phyloP scores from a whole-genome alignment of 805 yeast genomes.

The Saccharomyces paradoxus region DNA sequence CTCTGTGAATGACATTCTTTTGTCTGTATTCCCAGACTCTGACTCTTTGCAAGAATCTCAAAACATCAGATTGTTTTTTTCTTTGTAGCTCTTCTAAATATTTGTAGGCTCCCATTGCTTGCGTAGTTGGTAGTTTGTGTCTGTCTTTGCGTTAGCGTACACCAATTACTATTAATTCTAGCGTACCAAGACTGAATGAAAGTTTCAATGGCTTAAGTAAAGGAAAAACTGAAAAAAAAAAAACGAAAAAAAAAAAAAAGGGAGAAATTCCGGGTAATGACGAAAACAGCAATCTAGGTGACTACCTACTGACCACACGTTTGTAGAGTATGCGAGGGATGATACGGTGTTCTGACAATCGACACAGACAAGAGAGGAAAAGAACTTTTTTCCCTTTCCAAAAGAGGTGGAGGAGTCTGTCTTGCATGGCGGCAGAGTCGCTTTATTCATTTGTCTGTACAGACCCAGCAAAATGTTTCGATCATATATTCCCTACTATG shows the following conservation, averaged over 20 bases:
- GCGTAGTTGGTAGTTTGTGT: constrained; percentile 45
- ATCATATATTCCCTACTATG: background rate
- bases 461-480: background rate
- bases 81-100: constrained; percentile 96
- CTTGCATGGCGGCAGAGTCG: background rate
- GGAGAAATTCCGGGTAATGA: too few relatives aligned
- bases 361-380: background rate
- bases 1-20: constrained; percentile 94
- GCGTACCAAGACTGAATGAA: background rate
- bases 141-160: too few relatives aligned
- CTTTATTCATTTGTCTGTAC: background rate
- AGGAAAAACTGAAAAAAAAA: background rate
- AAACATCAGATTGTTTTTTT: constrained; percentile 98
- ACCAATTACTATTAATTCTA: too few relatives aligned
- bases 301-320: background rate
- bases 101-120: constrained; percentile 95
- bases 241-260: too few relatives aligned
- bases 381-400: background rate
- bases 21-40: constrained; percentile 99
- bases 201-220: background rate
- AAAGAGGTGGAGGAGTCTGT: background rate
- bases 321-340: too few relatives aligned
- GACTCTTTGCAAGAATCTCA: constrained; percentile 95
- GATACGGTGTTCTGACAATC: too few relatives aligned
- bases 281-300: too few relatives aligned